phyloP scores from a whole-genome alignment of 2,329 filamentous ascomycete species.

The Beauveria varroae region DNA sequence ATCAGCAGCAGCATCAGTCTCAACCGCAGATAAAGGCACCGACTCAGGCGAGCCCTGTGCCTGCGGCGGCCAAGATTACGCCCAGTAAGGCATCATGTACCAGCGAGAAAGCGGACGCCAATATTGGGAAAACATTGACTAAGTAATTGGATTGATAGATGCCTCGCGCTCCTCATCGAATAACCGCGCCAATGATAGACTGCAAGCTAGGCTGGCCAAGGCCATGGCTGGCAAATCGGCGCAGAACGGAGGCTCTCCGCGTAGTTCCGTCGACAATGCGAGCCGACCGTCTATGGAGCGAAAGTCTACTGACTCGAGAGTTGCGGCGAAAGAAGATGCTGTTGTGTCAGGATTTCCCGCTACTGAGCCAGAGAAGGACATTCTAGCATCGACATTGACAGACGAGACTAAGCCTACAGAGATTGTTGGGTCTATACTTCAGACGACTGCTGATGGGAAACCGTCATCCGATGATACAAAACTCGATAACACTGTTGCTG shows the following conservation, averaged over 20 bases:
- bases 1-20: conserved; percentile 22
- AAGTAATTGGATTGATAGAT: conserved; percentile 20
- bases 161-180: conserved; percentile 58
- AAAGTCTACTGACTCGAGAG: conserved; percentile 21
- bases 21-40: conserved; percentile 16
- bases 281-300: conserved; percentile 22
- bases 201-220: conserved; percentile 84
- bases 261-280: conserved; percentile 29
- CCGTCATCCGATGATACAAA: neutral
- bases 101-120: neutral
- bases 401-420: neutral
- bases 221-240: conserved; percentile 67
- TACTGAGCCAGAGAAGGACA: conserved; percentile 12
- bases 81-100: conserved; percentile 19
- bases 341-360: conserved; percentile 14
- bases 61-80: conserved; percentile 23
- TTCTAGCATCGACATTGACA: neutral
- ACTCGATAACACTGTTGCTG: neutral
- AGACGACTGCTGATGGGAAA: neutral
- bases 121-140: neutral
- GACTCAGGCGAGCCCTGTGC: conserved; percentile 10
- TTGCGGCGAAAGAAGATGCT: neutral
- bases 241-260: conserved; percentile 22
- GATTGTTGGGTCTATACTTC: neutral
- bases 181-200: conserved; percentile 62